Conservation (phyloP, 2,329 filamentous ascomycete genomes). For the Ceratocystis ficicola region DNA sequence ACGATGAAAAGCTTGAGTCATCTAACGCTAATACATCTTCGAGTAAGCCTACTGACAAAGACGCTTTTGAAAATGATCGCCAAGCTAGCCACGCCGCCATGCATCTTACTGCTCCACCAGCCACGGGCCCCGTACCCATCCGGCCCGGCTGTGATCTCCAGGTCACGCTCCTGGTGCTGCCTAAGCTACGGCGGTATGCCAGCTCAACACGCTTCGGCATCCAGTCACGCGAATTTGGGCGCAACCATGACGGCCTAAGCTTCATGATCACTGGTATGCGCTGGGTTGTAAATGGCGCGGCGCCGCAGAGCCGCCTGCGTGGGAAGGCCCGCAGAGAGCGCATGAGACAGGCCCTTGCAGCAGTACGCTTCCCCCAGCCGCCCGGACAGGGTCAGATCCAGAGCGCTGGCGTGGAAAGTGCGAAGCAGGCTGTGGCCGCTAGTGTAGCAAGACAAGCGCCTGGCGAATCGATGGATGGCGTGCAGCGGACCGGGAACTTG, state of each 20-base stretch:
- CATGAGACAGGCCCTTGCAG: slow-evolving; percentile 44
- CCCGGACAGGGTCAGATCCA: background rate
- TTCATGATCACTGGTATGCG: slow-evolving; percentile 72
- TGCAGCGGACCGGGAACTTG: slow-evolving; percentile 24
- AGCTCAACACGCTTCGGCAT: slow-evolving; percentile 68
- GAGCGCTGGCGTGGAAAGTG: too few species aligned
- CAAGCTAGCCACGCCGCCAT: slow-evolving; percentile 29
- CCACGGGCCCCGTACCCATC: slow-evolving; percentile 49
- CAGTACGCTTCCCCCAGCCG: slow-evolving; percentile 29
- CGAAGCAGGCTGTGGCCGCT: background rate
- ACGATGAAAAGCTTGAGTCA: slow-evolving; percentile 9
- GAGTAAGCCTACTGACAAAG: slow-evolving; percentile 25
- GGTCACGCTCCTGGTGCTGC: slow-evolving; percentile 74
- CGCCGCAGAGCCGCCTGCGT: slow-evolving; percentile 43
- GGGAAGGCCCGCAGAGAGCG: slow-evolving; percentile 45
- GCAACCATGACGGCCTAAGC: slow-evolving; percentile 72
- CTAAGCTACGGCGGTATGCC: slow-evolving; percentile 63
- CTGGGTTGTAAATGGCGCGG: slow-evolving; percentile 69
- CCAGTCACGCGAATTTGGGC: slow-evolving; percentile 66
- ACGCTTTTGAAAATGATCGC: slow-evolving; percentile 30
- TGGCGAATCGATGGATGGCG: slow-evolving; percentile 27
- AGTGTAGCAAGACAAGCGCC: background rate
- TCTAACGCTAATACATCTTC: slow-evolving; percentile 22
- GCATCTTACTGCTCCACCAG: slow-evolving; percentile 42
- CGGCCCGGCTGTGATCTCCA: slow-evolving; percentile 66